A percentile compares a stretch with the other conserved stretches of the same genome.
phyloP scores from a whole-genome alignment of 768 basidiomycete species.

The Suillus sp. region DNA sequence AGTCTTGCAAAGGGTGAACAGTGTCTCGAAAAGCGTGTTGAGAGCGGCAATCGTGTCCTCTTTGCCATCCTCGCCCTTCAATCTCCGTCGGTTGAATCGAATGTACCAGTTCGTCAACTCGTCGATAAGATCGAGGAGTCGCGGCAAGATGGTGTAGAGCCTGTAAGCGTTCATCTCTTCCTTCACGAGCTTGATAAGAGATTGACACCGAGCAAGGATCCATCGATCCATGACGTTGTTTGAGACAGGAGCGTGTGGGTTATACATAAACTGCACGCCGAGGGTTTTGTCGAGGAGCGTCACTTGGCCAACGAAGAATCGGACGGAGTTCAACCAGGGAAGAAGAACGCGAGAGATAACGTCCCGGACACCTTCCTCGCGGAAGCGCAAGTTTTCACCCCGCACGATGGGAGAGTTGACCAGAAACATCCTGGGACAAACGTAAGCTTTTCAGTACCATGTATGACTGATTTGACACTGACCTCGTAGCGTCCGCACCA shows the following conservation, averaged over 20 bases:
- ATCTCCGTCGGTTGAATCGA: conserved; percentile 92
- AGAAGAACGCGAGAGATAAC: conserved; percentile 95
- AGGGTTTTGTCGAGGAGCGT: conserved; percentile 81
- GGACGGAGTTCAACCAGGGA: conserved; percentile 98
- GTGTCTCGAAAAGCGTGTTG: conserved; percentile 93
- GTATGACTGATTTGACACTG: conserved; percentile 12
- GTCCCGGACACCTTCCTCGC: conserved; percentile 96
- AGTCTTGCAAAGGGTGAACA: conserved; percentile 92
- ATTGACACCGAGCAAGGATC: conserved; percentile 98
- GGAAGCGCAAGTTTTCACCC: conserved; percentile 96
- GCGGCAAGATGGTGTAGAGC: conserved; percentile 96
- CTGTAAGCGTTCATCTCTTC: conserved; percentile 98
- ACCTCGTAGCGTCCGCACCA: conserved; percentile 96
- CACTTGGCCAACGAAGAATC: conserved; percentile 97
- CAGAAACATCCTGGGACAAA: conserved; percentile 81
- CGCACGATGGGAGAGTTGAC: conserved; percentile 99
- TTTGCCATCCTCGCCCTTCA: conserved; percentile 92
- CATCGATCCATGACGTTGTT: conserved; percentile 98
- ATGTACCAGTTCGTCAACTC: conserved; percentile 99
- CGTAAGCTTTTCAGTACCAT: not conserved
- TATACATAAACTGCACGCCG: conserved; percentile 79
- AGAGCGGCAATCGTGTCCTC: conserved; percentile 87
- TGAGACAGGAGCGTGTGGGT: conserved; percentile 81
- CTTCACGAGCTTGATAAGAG: conserved; percentile 86
- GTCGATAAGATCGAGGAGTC: conserved; percentile 87